A percentile compares a stretch with the other conserved stretches of the same genome.
Evolutionary conservation across 1,284 basidiomycete genomes (phyloP).

Genomic region (Fomitopsis palustris): DNA sequence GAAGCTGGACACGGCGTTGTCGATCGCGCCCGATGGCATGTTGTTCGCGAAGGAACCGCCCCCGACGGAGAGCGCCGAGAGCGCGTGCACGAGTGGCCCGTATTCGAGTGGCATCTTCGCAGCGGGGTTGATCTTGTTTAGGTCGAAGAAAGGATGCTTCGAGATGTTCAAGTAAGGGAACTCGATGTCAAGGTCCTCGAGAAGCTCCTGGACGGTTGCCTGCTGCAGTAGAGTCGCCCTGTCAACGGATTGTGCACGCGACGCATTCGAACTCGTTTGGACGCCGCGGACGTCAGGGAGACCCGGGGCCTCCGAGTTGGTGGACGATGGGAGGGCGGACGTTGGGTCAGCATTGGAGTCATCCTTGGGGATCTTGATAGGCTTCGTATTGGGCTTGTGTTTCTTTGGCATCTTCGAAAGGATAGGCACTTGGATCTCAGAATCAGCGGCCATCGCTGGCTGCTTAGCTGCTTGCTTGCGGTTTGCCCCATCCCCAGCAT

Average conservation of each 20-base stretch:
- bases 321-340: conserved; percentile 40
- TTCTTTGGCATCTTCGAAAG: conserved; percentile 80
- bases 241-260: conserved; percentile 60
- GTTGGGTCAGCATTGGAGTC: conserved; percentile 42
- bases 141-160: conserved; percentile 38
- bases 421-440: conserved; percentile 57
- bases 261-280: conserved; percentile 47
- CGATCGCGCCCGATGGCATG: conserved; percentile 77
- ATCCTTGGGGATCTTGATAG: conserved; percentile 57
- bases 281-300: conserved; percentile 31
- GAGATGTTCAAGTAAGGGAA: conserved; percentile 52
- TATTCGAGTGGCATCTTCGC: conserved; percentile 77
- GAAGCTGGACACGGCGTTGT: conserved; percentile 82
- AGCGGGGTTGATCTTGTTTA: conserved; percentile 62
- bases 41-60: conserved; percentile 80
- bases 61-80: conserved; percentile 82
- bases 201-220: conserved; percentile 53
- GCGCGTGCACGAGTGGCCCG: conserved; percentile 74
- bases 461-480: conserved; percentile 14
- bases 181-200: conserved; percentile 65
- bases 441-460: conserved; percentile 28
- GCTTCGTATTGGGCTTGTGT: conserved; percentile 61
- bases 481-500: conserved; percentile 9
- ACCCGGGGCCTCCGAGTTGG: conserved; percentile 41
- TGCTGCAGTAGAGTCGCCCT: conserved; percentile 35